Evolutionary conservation across 2,329 filamentous ascomycete genomes (phyloP), one percentile per base, ranked within the genome.

Genomic region (Paecilomyces sp.): DNA sequence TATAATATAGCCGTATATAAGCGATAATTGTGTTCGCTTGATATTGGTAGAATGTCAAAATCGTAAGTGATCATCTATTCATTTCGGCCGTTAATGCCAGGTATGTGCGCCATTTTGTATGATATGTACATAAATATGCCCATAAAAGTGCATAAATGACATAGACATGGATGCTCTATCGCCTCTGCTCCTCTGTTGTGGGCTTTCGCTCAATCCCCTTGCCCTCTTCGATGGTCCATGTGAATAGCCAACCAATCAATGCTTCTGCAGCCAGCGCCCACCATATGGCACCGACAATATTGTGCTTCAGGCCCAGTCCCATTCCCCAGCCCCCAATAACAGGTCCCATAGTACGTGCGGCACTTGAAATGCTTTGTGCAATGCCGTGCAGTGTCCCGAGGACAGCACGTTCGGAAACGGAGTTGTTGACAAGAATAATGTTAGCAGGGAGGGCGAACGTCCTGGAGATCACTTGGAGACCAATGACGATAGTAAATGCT

Each of bases 391-490:
- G 78, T 0, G 83, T 86, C 0, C 82, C 84, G 7, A 86, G 69
- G 0, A 86, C 79, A 28, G 72, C 77, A 0, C 82, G 79, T 64
- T 85, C 80, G 0, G 85, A 83, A 41, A 81, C 82, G 55, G 78
- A 81, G 61, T 87, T 86, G 60, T 87, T 87, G 13, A 87, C 76
- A 41, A 85, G 69, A 2, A 88, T 87, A 0, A 83, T 80, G 0
- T 80, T 80, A 0, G 81, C 81, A 0, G 86, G 85, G 0, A 88
- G 66, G 0, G 83, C 80, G 66, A 92, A 91, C 0, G 90, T 93
- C 30, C 89, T 81, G 0, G 87, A 89, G 3, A 87, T 79, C 15
- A 91, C 89, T 69, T 92, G 89, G 8, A 91, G 70, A 15, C 85
- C 79, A 1, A 90, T 78, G 1, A 90, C 85, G 1, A 83, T 68